phyloP scores from a whole-genome alignment of 2,329 filamentous ascomycete genomes.

The Pyricularia sp. region DNA sequence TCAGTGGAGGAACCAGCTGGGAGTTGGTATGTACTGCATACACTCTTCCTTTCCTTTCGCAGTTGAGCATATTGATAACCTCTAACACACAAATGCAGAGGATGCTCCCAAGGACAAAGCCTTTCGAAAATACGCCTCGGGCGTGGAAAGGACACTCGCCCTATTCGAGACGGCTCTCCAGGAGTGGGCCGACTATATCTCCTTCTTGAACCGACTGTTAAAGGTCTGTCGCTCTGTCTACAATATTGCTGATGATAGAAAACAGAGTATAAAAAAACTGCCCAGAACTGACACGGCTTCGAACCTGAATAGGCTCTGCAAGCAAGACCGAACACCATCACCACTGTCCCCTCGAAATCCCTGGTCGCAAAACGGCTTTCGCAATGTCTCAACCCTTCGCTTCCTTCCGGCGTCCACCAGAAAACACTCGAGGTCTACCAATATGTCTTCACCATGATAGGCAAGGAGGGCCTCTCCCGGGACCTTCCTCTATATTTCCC shows the following conservation, averaged over 20 bases:
- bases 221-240: constrained; percentile 45
- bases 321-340: constrained; percentile 60
- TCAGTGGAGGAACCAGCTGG: constrained; percentile 64
- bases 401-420: constrained; percentile 94
- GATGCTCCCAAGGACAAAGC: constrained; percentile 48
- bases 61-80: background rate
- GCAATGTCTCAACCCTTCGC: constrained; percentile 84
- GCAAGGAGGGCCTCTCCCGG: constrained; percentile 62
- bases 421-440: constrained; percentile 91
- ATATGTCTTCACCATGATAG: constrained; percentile 78
- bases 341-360: constrained; percentile 66
- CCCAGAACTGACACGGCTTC: constrained; percentile 12
- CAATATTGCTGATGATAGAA: background rate
- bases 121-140: constrained; percentile 80
- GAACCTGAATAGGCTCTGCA: constrained; percentile 59
- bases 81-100: constrained; percentile 24
- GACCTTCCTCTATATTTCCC: constrained; percentile 84
- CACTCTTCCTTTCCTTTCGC: background rate
- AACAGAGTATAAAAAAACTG: too few species aligned
- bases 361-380: constrained; percentile 80
- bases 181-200: constrained; percentile 99
- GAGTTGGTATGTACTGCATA: constrained; percentile 49
- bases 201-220: constrained; percentile 78
- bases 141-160: constrained; percentile 73
- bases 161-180: constrained; percentile 88